Evolutionary conservation across 2,329 filamentous ascomycete species (phyloP).

Genomic region (Aureobasidium lini): DNA sequence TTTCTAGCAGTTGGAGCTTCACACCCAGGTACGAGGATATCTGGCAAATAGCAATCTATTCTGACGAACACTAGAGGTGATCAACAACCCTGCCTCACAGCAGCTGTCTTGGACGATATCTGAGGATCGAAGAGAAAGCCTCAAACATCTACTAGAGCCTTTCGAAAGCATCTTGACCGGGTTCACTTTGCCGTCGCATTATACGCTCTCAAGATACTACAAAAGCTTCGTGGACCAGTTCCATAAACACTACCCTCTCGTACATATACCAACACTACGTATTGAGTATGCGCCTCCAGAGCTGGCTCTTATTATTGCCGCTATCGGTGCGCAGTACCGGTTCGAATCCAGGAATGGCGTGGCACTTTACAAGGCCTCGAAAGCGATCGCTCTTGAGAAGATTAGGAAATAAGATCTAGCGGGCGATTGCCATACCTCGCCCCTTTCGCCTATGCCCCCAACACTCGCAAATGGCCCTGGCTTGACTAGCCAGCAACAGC

Average conservation of each 20-base stretch:
- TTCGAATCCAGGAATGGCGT: slow-evolving; percentile 47
- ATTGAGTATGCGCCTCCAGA: slow-evolving; percentile 58
- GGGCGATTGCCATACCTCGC: too few species aligned
- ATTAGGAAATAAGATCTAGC: neutral
- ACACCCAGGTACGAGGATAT: neutral
- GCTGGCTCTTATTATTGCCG: slow-evolving; percentile 58
- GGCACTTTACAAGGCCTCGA: slow-evolving; percentile 50
- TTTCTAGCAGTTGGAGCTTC: neutral
- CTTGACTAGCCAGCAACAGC: neutral
- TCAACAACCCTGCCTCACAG: neutral
- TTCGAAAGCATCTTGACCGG: neutral
- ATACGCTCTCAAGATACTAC: slow-evolving; percentile 61
- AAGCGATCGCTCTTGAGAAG: slow-evolving; percentile 26
- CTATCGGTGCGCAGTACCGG: slow-evolving; percentile 59
- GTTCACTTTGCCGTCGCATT: slow-evolving; percentile 61
- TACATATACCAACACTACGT: slow-evolving; percentile 60
- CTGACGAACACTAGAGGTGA: neutral
- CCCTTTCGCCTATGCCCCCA: neutral
- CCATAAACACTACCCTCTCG: slow-evolving; percentile 51
- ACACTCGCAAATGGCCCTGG: neutral
- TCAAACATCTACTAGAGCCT: neutral
- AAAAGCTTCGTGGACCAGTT: slow-evolving; percentile 65
- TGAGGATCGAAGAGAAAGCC: neutral
- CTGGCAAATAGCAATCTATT: neutral
- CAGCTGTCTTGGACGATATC: neutral